Evolutionary conservation across 2,329 filamentous ascomycete species (phyloP), one percentile per base, ranked within the genome.

Genomic region (Fusarium stilboides): DNA sequence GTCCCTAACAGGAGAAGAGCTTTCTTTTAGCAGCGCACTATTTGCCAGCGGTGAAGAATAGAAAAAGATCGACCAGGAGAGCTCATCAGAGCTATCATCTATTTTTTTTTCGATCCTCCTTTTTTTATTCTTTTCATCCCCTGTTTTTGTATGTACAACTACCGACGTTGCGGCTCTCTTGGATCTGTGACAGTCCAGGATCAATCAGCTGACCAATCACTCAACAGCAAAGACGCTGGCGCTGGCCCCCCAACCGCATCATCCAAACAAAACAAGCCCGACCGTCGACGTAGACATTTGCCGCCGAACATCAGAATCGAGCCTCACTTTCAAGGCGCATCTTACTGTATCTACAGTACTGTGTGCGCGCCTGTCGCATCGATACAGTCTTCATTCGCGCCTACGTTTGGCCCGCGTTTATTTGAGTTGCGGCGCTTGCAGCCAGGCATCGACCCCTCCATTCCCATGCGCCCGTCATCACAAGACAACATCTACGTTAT

Each of bases 191-290:
- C 39, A 50, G 19, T 28, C 64, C 42, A 52, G 65, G 57, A 66
- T 62, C 34, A 46, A 20, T 26, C 13, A 57, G 52, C 59, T 19
- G n/a, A 34, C 67, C 67, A 69, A 69, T 68, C 57, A 59, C 28
- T 13, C 15, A 9, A 4, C 20, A 19, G 31, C 19, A 50, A 40
- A 52, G 46, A 56, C 66, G 45, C 66, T 44, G 61, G 61, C 50
- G 60, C 62, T 69, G 66, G 66, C 66, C 67, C 67, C 62, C 67
- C 67, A 69, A 69, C 67, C 67, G 46, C 45, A 43, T 54, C 51
- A 49, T 59, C 60, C 64, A 66, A 59, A 59, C 49, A 59, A 59
- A 59, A 59, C 57, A 59, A 54, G 13, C 54, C 44, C 54, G 58
- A 20, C 58, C 19, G 15, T 42, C 43, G n/a, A 43, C 19, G 15